A percentile compares a stretch with the other conserved stretches of the same genome.
phyloP scores from a whole-genome alignment of 1,284 basidiomycete genomes.

The Boletus chippewaensis region DNA sequence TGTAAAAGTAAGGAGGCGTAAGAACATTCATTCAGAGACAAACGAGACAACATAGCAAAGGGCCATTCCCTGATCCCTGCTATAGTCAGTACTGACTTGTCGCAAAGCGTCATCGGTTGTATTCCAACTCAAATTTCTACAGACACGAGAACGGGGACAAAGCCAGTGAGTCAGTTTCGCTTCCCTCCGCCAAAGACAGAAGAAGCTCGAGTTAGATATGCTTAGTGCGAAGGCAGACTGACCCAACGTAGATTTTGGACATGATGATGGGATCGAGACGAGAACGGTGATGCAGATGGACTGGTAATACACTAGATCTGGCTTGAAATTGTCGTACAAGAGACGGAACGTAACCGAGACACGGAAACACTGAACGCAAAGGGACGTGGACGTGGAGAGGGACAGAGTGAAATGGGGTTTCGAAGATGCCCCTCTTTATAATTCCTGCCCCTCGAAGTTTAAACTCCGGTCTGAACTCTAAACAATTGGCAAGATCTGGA shows the following conservation, averaged over 20 bases:
- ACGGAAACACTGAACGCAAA: constrained; percentile 44
- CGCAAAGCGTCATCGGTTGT: constrained; percentile 86
- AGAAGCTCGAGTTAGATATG: constrained; percentile 38
- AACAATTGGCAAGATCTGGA: constrained; percentile 21
- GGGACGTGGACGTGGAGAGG: constrained; percentile 38
- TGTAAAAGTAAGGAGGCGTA: constrained; percentile 25
- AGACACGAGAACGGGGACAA: constrained; percentile 34
- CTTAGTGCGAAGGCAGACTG: constrained; percentile 49
- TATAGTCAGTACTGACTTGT: constrained; percentile 63
- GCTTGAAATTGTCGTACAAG: constrained; percentile 34
- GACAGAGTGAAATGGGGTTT: constrained; percentile 25
- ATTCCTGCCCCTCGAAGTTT: constrained; percentile 35
- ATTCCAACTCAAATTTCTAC: constrained; percentile 90
- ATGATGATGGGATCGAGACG: constrained; percentile 39
- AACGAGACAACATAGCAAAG: constrained; percentile 33
- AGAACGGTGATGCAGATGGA: constrained; percentile 23
- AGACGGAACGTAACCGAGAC: constrained; percentile 43
- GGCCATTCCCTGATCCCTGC: constrained; percentile 33
- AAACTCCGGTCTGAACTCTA: constrained; percentile 45
- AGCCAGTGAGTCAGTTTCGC: constrained; percentile 45
- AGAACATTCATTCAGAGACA: constrained; percentile 28
- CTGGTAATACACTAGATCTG: constrained; percentile 35
- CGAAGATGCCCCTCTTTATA: constrained; percentile 43
- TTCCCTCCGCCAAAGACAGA: constrained; percentile 37
- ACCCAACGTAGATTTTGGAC: constrained; percentile 85